These are phyloP conservation scores for Aspergillus sergii DNA, from an alignment of 2,329 filamentous ascomycete species.

Conservation along the genomic window DNA sequence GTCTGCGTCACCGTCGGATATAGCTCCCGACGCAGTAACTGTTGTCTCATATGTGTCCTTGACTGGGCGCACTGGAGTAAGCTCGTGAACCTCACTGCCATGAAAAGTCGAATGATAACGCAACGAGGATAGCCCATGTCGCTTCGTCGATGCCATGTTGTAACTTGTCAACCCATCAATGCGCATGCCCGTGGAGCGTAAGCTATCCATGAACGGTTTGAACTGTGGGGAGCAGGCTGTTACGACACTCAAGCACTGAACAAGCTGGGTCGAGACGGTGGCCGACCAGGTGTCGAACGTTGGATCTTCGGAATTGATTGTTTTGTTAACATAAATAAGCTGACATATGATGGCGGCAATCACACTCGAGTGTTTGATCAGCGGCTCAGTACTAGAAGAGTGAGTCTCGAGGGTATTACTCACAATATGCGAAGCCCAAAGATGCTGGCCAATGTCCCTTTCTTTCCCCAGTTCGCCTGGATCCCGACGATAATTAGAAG, in stretches of 20 bases:
- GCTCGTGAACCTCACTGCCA: not conserved
- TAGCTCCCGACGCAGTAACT: not conserved
- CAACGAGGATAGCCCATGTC: not conserved
- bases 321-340: not conserved
- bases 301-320: not conserved
- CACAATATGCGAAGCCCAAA: slow-evolving; percentile 1
- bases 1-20: not conserved
- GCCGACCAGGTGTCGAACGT: not conserved
- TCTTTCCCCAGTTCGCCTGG: not conserved
- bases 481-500: not conserved
- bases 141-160: not conserved
- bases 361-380: not conserved
- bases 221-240: not conserved
- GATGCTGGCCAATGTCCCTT: not conserved
- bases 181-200: not conserved
- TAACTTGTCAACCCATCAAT: not conserved
- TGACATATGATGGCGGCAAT: not conserved
- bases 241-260: not conserved
- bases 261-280: not conserved
- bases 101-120: not conserved
- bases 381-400: not conserved
- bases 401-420: not conserved
- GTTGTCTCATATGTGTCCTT: not conserved
- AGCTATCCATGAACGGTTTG: not conserved
- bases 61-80: not conserved